Percentiles rank a stretch among this genome's conserved stretches.
Conservation (phyloP, 495 filamentous ascomycete species). For the Mytilinidion resinicola region DNA sequence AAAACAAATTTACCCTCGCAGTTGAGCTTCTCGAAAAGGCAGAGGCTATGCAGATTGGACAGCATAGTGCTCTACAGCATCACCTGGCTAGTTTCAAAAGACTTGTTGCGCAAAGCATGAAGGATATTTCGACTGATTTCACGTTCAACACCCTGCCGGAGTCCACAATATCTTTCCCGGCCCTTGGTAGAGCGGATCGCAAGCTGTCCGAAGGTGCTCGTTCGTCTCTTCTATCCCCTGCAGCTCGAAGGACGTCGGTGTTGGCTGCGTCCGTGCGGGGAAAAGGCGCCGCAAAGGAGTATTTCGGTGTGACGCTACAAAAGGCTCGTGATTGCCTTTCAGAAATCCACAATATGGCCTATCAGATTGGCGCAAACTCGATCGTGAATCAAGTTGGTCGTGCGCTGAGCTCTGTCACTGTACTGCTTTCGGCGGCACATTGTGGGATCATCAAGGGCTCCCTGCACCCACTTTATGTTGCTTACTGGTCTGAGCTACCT, state of each 20-base stretch:
- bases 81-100: constrained; percentile 33
- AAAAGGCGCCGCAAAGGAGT: constrained; percentile 33
- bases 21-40: constrained; percentile 39
- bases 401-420: constrained; percentile 54
- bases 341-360: constrained; percentile 50
- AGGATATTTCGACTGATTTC: constrained; percentile 68
- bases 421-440: constrained; percentile 57
- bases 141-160: constrained; percentile 86
- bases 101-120: constrained; percentile 53
- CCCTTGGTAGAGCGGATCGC: constrained; percentile 40
- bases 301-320: constrained; percentile 52
- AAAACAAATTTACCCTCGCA: constrained; percentile 51
- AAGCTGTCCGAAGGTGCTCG: constrained; percentile 5
- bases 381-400: constrained; percentile 49
- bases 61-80: constrained; percentile 8
- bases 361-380: constrained; percentile 41
- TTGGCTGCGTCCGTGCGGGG: constrained; percentile 6
- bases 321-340: constrained; percentile 55
- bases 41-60: constrained; percentile 6
- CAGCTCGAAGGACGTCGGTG: background rate
- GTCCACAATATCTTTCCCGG: constrained; percentile 79
- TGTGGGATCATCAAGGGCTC: constrained; percentile 39
- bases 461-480: constrained; percentile 53
- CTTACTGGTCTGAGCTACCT: constrained; percentile 54
- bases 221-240: background rate